Percentiles rank a stretch among this genome's conserved stretches.
These are phyloP conservation scores for Eucalyptus virginea DNA, from an alignment of 345 rosid genomes.

Conservation along the genomic window DNA sequence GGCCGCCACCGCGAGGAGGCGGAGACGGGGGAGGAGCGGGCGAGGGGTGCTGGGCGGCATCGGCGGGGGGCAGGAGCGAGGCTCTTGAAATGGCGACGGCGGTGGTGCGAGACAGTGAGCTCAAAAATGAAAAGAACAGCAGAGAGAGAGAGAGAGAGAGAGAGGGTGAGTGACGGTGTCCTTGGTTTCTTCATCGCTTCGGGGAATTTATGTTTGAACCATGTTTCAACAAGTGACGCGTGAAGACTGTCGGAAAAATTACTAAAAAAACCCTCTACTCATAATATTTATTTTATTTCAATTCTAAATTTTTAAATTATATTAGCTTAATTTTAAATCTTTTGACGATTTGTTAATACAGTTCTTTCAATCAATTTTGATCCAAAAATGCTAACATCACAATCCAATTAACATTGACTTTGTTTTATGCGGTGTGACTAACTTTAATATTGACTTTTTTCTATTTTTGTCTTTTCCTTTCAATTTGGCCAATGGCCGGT, in stretches of 20 bases:
- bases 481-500: background rate
- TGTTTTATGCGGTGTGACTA: accelerated
- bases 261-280: background rate
- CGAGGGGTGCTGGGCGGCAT: background rate
- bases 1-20: background rate
- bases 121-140: background rate
- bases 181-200: background rate
- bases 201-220: background rate
- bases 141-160: background rate
- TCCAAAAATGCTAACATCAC: accelerated
- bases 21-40: background rate
- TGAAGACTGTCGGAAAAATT: background rate
- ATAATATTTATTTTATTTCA: accelerated
- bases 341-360: no score
- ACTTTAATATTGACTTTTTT: no score
- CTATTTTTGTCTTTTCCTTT: background rate
- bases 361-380: accelerated
- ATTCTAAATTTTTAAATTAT: no score
- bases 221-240: background rate
- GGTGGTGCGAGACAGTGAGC: background rate
- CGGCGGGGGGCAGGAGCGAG: background rate
- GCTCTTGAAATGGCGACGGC: background rate
- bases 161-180: background rate
- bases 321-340: accelerated
- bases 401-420: accelerated